Evolutionary conservation across 2,329 filamentous ascomycete species (phyloP), one percentile per base, ranked within the genome.

Genomic region (Macroventuria anomochaeta): DNA sequence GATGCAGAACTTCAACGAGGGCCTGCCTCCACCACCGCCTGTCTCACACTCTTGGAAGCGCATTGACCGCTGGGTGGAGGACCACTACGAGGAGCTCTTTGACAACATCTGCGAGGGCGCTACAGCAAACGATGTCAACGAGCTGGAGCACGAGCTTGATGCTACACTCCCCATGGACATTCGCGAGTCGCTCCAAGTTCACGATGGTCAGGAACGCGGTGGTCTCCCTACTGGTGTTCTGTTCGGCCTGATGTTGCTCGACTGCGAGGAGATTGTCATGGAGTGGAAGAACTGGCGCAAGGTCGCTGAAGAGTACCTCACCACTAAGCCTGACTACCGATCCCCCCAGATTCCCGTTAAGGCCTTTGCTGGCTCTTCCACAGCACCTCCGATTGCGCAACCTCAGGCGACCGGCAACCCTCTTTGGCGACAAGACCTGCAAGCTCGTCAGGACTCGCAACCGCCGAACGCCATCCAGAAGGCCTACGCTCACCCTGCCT

Each of bases 201-300:
- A 99, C 74, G 95, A 99, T 69, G 95, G 95, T n/a, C 95, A 99
- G 76, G 95, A 99, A 77, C 89, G 95, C 60, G 91, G 92, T 58
- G 95, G 95, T 59, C 83, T 83, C 52, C 95, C 95, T 0, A 97
- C 93, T 0, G 95, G 95, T 59, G 89, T 97, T 63, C 85, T 99
- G 57, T 97, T 99, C 67, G 85, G 93, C 55, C 89, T 86, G 72
- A 99, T 99, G 95, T 79, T 99, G 59, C 85, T 99, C 53, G 95
- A 99, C 75, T 97, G 95, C 71, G 95, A 99, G 75, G 95, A 99
- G 72, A 96, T 99, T 64, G 88, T 96, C 18, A 92, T 97, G 74
- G 95, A 99, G 74, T 97, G 93, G 91, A 89, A 90, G 67, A 96
- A 96, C 71, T 99, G 95, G 95, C 88, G 91, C 66, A 87, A 85